Evolutionary conservation across 768 basidiomycete species (phyloP).

Genomic region (Gyrodon lividus): DNA sequence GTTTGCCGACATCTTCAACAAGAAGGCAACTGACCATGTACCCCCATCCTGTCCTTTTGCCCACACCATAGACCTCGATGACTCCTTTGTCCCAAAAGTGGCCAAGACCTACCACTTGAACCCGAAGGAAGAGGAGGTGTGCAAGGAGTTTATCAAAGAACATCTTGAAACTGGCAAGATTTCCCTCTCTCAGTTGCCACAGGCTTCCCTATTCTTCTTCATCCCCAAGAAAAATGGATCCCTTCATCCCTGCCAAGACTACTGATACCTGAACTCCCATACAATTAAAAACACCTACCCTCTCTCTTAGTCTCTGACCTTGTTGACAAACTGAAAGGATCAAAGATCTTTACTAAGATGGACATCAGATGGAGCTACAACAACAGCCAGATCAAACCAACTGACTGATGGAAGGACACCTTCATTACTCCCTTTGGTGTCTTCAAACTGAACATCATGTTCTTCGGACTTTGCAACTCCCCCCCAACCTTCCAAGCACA

Average conservation of each 20-base stretch:
- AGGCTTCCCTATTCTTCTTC: too few species aligned
- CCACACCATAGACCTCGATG: background rate
- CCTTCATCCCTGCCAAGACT: too few species aligned
- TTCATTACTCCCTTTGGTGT: background rate
- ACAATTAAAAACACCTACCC: too few species aligned
- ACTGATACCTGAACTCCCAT: too few species aligned
- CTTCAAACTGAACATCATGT: background rate
- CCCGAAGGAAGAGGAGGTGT: too few species aligned
- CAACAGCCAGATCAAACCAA: background rate
- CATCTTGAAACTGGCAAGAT: too few species aligned
- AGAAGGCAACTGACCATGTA: background rate
- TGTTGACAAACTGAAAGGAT: background rate
- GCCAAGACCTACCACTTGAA: too few species aligned
- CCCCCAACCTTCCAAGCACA: background rate
- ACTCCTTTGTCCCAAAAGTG: background rate
- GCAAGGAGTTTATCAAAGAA: too few species aligned
- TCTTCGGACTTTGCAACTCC: background rate
- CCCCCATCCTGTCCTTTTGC: background rate
- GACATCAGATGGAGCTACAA: conserved; percentile 1
- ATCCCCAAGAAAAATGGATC: too few species aligned
- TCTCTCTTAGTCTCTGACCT: too few species aligned
- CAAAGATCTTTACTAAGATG: background rate
- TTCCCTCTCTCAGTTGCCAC: too few species aligned
- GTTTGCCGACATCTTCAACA: background rate
- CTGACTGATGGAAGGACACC: background rate